phyloP scores from a whole-genome alignment of 305 asterid species.

The Fraxinus xanthoxyloides region DNA sequence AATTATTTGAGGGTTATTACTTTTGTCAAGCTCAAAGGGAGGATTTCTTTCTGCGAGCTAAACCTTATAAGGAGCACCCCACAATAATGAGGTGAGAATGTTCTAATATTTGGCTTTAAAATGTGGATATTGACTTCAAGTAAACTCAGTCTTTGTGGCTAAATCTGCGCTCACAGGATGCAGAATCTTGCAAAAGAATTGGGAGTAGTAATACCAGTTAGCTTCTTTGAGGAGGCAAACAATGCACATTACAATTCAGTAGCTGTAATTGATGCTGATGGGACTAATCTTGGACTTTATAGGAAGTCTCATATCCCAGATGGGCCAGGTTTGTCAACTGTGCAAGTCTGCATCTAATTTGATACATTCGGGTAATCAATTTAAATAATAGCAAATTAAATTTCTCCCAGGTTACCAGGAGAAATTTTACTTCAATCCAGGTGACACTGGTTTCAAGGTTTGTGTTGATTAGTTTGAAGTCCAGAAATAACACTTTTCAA shows the following conservation, averaged over 20 bases:
- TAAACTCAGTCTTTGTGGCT: not conserved
- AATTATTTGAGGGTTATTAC: conserved; percentile 93
- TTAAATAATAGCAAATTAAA: conserved; percentile 18
- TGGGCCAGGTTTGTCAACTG: conserved; percentile 70
- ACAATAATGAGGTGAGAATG: conserved; percentile 63
- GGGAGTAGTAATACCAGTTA: conserved; percentile 89
- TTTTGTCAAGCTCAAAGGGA: conserved; percentile 97
- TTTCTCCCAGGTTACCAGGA: conserved; percentile 85
- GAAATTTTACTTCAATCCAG: conserved; percentile 94
- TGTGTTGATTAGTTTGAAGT: conserved; percentile 19
- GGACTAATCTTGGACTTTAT: conserved; percentile 89
- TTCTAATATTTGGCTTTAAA: conserved; percentile 6
- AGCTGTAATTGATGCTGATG: conserved; percentile 91
- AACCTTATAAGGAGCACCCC: conserved; percentile 88
- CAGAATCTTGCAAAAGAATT: conserved; percentile 87
- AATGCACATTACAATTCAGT: conserved; percentile 95
- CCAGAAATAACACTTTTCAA: conserved; percentile 5
- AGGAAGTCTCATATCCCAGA: conserved; percentile 97
- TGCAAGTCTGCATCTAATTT: conserved; percentile 9
- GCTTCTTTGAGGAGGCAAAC: conserved; percentile 96
- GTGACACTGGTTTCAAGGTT: conserved; percentile 98
- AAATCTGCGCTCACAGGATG: conserved; percentile 54
- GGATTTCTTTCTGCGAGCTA: conserved; percentile 77
- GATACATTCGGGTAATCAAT: not conserved
- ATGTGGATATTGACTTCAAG: conserved; percentile 2